Evolutionary conservation across 306 rosid species (phyloP).

Genomic region (Castanea crenata): DNA sequence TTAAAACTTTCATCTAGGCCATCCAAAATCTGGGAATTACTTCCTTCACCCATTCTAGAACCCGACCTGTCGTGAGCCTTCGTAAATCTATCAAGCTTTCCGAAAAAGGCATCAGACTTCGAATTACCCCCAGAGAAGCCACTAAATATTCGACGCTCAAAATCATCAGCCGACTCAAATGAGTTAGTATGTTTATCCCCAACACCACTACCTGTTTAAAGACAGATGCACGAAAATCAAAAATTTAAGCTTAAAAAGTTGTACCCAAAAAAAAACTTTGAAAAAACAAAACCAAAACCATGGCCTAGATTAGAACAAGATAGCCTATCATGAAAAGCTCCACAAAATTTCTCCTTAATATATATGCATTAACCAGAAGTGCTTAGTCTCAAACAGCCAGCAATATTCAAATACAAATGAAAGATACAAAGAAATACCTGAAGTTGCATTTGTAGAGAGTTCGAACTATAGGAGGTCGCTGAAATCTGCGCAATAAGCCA

Average conservation of each 20-base stretch:
- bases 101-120: constrained; percentile 27
- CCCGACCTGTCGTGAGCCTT: constrained; percentile 30
- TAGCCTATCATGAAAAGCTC: neutral
- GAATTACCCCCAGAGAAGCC: constrained; percentile 23
- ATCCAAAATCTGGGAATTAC: constrained; percentile 17
- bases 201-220: constrained; percentile 41
- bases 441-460: constrained; percentile 25
- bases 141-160: constrained; percentile 47
- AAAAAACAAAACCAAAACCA: neutral
- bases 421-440: constrained; percentile 17
- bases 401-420: neutral
- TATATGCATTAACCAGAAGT: neutral
- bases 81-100: constrained; percentile 31
- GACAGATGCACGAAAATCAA: neutral
- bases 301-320: neutral
- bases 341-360: neutral
- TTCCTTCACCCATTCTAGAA: constrained; percentile 24
- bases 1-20: constrained; percentile 37
- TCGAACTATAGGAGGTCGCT: constrained; percentile 20
- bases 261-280: neutral
- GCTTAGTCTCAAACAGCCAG: neutral
- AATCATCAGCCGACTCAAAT: constrained; percentile 44
- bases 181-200: constrained; percentile 40
- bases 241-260: neutral
- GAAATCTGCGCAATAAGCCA: constrained; percentile 17